Evolutionary conservation across 2,329 filamentous ascomycete species (phyloP), one percentile per base, ranked within the genome.

Genomic region (Clonostachys solani): DNA sequence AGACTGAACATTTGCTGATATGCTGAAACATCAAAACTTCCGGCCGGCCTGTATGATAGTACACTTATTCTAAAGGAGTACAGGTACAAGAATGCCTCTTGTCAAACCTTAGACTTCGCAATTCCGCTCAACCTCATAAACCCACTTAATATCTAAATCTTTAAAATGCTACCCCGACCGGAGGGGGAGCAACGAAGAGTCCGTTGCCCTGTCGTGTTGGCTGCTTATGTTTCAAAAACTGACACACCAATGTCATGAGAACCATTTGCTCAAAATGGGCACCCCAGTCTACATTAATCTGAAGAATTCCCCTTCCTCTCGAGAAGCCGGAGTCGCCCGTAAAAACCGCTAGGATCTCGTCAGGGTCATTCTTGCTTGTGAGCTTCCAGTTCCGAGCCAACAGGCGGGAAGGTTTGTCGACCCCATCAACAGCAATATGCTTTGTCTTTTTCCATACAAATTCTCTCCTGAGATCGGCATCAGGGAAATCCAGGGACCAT

Each of bases 271-370:
- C 43, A 38, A 45, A 45, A 12, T 38, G n/a, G 18, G 12, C 18
- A 15, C 43, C 43, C 43, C 43, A 45, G 19, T 45, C 43, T 6
- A 45, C 43, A 15, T 45, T 45, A 13, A 45, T 37, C 34, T 45
- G 43, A 33, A 45, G 43, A 15, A 35, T 45, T 12, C 43, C 43
- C 15, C 15, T 37, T 12, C 36, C 43, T 12, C 16, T 36, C n/a
- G 43, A 37, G 6, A 45, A 12, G n/a, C 43, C 43, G 10, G 15
- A 12, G 13, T 29, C 12, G 15, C 43, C 19, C 3, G 43, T 45
- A 38, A 45, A 45, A 9, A 45, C 43, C 3, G 15, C 33, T 6
- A 45, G 6, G 10, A 45, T 45, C 1, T 38, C 15, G 6, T 36
- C 34, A 4, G 18, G 13, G 16, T 38, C 43, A 17, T 36, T 19